Percentiles rank a stretch among this genome's conserved stretches.
phyloP scores from a whole-genome alignment of 345 rosid species.

The Salix purpurea region DNA sequence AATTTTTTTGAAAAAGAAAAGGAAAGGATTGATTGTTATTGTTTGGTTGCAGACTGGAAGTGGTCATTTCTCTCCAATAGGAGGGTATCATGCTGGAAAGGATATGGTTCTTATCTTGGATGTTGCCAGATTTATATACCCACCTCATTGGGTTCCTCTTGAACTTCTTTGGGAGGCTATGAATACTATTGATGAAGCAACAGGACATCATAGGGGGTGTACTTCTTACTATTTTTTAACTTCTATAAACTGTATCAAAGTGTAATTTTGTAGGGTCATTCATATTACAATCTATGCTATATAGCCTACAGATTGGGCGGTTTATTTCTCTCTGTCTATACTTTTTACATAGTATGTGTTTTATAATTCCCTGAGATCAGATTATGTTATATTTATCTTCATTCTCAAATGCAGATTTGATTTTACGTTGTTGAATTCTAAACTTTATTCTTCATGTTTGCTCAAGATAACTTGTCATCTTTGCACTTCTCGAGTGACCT shows the following conservation, averaged over 20 bases:
- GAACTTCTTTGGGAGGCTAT: slow-evolving; percentile 92
- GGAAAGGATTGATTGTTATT: too few species aligned
- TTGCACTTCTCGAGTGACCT: too few species aligned
- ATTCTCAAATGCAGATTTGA: background rate
- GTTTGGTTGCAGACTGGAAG: slow-evolving; percentile 57
- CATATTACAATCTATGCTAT: too few species aligned
- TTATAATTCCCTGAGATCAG: too few species aligned
- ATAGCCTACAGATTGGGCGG: too few species aligned
- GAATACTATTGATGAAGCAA: slow-evolving; percentile 59
- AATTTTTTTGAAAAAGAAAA: background rate
- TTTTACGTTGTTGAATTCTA: too few species aligned
- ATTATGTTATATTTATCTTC: background rate
- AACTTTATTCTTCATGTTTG: background rate
- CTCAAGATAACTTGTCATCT: background rate
- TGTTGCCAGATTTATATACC: slow-evolving; percentile 95
- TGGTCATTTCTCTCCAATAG: slow-evolving; percentile 94
- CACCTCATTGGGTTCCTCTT: slow-evolving; percentile 97
- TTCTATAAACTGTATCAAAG: too few species aligned
- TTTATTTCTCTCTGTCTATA: too few species aligned
- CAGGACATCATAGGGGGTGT: slow-evolving; percentile 79
- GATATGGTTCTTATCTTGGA: slow-evolving; percentile 97
- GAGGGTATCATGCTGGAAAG: slow-evolving; percentile 82
- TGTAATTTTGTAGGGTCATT: background rate
- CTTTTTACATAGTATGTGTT: too few species aligned
- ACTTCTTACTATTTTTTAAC: background rate